Conservation (phyloP, 345 rosid species). For the Fremontodendron californicum region DNA sequence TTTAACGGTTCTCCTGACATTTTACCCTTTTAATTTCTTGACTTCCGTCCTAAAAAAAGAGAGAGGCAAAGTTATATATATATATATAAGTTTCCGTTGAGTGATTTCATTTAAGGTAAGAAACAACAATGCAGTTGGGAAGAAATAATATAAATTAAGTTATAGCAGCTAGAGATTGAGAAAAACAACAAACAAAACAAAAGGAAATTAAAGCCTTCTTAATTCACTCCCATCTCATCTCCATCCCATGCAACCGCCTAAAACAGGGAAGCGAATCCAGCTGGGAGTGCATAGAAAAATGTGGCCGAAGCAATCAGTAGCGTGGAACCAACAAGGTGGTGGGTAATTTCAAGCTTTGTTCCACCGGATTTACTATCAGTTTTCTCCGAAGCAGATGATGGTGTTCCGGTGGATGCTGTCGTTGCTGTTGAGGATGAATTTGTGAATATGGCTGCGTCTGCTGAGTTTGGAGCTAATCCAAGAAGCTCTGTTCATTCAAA, state of each 20-base stretch:
- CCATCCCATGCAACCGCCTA: not conserved
- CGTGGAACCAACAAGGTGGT: slow-evolving; percentile 1
- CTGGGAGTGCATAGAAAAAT: slow-evolving; percentile 24
- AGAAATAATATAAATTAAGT: not conserved
- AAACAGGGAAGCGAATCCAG: slow-evolving; percentile 11
- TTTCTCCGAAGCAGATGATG: slow-evolving; percentile 13
- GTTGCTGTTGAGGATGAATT: slow-evolving; percentile 30
- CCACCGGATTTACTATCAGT: slow-evolving; percentile 20
- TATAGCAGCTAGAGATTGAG: not conserved
- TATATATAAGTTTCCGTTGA: no score
- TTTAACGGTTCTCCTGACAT: no score
- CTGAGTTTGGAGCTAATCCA: slow-evolving; percentile 73
- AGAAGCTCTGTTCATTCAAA: slow-evolving; percentile 53
- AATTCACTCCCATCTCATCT: not conserved
- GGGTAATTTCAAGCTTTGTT: slow-evolving; percentile 7
- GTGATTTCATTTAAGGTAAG: not conserved
- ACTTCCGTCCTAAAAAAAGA: no score
- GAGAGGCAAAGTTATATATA: no score
- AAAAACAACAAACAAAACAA: not conserved
- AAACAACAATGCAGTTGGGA: not conserved
- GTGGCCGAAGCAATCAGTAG: slow-evolving; percentile 22
- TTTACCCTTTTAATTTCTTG: no score
- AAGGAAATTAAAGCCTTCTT: not conserved
- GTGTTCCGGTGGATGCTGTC: slow-evolving; percentile 24
- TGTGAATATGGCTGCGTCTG: slow-evolving; percentile 69